Conservation (phyloP, 2,329 filamentous ascomycete species). For the Colletotrichum cordylinicola region DNA sequence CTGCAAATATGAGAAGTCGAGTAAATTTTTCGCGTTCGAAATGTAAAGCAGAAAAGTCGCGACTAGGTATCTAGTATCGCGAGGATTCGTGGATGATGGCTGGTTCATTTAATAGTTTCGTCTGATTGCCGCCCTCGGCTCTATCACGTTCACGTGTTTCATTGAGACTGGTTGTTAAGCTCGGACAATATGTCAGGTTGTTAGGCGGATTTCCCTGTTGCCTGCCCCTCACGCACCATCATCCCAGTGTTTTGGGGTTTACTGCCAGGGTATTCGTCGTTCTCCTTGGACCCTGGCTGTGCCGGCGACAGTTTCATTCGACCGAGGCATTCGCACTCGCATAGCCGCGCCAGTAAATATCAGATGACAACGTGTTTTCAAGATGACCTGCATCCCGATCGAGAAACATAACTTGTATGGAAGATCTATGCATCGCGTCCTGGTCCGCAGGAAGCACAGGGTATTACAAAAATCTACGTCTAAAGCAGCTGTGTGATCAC, state of each 20-base stretch:
- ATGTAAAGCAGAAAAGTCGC: neutral
- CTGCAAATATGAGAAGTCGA: neutral
- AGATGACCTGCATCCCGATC: neutral
- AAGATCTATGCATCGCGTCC: neutral
- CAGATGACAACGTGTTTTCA: neutral
- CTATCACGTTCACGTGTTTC: slow-evolving; percentile 9
- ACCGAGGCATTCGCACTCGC: slow-evolving; percentile 1
- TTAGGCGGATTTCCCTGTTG: neutral
- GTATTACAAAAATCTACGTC: neutral
- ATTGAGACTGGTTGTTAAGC: neutral
- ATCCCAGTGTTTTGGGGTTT: neutral
- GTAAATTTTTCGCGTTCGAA: neutral
- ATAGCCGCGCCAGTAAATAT: neutral
- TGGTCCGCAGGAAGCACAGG: neutral
- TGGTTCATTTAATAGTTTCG: slow-evolving; percentile 1
- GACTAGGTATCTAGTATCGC: rapidly evolving
- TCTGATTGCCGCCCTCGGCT: slow-evolving; percentile 6
- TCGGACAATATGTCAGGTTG: neutral
- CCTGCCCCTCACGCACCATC: neutral
- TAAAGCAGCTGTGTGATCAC: neutral
- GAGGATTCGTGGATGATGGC: neutral
- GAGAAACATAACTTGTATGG: neutral
- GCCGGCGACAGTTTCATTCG: neutral
- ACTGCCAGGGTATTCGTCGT: neutral
- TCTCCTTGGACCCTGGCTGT: neutral